Base-by-base conservation (phyloP, 768 basidiomycete genomes). In the Russula emetica region DNA sequence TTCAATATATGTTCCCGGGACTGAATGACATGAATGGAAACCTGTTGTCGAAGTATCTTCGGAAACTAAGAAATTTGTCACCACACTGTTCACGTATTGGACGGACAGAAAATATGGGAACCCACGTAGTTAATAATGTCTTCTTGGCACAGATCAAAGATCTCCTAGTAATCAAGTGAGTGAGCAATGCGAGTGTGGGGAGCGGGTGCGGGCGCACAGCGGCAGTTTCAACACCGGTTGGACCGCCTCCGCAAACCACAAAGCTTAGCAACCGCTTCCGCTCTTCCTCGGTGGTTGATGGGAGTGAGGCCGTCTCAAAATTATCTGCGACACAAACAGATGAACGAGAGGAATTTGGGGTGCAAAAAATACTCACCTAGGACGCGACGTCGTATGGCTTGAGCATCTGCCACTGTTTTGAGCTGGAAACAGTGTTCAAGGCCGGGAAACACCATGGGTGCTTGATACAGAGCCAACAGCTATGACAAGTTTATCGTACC, bases 81-180 rank as follows among this genome's bases (percentile, higher is more conserved):
- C 9, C 13, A 44, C 56, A 60, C 32, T 40, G 4, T 62, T 11
- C 32, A 32, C 36, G 52, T 28, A 32, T 50, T 55, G 16, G 59
- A 10, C 50, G 10, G 42, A 51, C 32, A 60, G 3, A 22, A 24
- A 50, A 20, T 6, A 52, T 30, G 28, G 20, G 20, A 45, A 77
- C 89, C 63, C 63, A 94, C 95, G 72, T 97, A 98, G 64, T 87
- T 85, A 71, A 94, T 82, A 50, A 98, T 90, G 69, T 99, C 96
- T 73, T 99, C 96, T 72, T 94, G 92, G 75, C 96, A 96, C 71
- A 99, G 85, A 71, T 99, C 97, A 63, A 88, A 92, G 49, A 99
- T 91, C 79, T 99, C 97, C 81, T 69, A 45, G n/a, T 9, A 49
- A 14, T 55, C 20, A 38, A 55, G 24, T 61, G 52, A 67, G 47